Evolutionary conservation across 2,329 filamentous ascomycete genomes (phyloP).

Genomic region (Diaporthe helianthi): DNA sequence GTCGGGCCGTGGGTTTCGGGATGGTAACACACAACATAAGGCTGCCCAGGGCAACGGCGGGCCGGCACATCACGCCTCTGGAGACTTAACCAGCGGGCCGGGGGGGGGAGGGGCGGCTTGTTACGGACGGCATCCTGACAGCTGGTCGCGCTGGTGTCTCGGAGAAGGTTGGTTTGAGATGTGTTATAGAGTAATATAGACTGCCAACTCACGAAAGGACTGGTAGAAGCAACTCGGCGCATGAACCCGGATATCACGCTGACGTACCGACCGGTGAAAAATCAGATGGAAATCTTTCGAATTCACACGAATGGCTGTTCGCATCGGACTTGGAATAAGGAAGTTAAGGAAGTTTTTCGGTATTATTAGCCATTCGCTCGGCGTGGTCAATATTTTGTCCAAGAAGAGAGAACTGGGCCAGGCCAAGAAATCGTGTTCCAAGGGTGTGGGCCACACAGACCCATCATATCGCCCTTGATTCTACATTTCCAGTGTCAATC

Average conservation of each 20-base stretch:
- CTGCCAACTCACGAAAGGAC: neutral
- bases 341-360: neutral
- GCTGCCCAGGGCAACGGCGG: neutral
- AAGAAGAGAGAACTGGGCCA: too few species aligned
- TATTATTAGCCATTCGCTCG: neutral
- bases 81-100: neutral
- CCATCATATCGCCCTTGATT: neutral
- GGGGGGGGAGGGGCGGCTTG: too few species aligned
- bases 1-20: constrained; percentile 2
- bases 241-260: neutral
- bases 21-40: neutral
- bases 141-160: constrained; percentile 8
- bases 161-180: neutral
- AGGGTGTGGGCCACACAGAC: neutral
- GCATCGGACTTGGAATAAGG: neutral
- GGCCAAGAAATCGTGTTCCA: neutral
- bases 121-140: neutral
- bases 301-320: neutral
- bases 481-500: neutral
- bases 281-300: neutral
- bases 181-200: neutral
- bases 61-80: neutral
- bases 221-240: neutral
- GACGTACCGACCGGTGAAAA: neutral
- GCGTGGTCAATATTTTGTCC: neutral